phyloP scores from a whole-genome alignment of 805 yeast genomes.

The Kregervanrija pseudodelftensis region DNA sequence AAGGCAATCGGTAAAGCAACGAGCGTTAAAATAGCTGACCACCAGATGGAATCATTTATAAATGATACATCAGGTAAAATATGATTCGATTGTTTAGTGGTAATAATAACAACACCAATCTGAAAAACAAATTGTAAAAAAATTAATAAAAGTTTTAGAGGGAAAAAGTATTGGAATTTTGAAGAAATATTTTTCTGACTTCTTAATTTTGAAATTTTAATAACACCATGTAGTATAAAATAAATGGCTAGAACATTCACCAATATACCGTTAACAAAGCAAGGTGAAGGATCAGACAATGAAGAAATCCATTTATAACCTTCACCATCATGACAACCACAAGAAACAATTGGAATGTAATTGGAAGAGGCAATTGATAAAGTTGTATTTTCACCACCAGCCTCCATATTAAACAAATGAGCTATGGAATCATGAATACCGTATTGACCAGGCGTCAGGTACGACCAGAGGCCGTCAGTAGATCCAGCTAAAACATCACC shows the following conservation, averaged over 20 bases:
- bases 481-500: too few species aligned
- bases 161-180: constrained; percentile 32
- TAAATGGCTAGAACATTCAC: constrained; percentile 29
- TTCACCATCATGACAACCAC: constrained; percentile 33
- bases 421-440: background rate
- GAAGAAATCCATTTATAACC: constrained; percentile 37
- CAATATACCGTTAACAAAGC: constrained; percentile 40
- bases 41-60: constrained; percentile 22
- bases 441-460: too few species aligned
- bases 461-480: too few species aligned
- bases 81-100: constrained; percentile 8
- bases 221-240: constrained; percentile 32
- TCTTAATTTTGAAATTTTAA: constrained; percentile 30
- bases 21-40: constrained; percentile 27
- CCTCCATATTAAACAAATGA: background rate
- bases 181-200: constrained; percentile 24
- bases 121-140: constrained; percentile 34
- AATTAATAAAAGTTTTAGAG: constrained; percentile 35
- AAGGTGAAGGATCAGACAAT: constrained; percentile 44
- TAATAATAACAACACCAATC: constrained; percentile 11
- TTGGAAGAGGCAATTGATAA: background rate
- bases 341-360: constrained; percentile 1
- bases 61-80: constrained; percentile 18
- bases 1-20: constrained; percentile 45
- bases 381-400: background rate